Evolutionary conservation across 2,329 filamentous ascomycete species (phyloP).

Genomic region (Ramichloridium luteum): DNA sequence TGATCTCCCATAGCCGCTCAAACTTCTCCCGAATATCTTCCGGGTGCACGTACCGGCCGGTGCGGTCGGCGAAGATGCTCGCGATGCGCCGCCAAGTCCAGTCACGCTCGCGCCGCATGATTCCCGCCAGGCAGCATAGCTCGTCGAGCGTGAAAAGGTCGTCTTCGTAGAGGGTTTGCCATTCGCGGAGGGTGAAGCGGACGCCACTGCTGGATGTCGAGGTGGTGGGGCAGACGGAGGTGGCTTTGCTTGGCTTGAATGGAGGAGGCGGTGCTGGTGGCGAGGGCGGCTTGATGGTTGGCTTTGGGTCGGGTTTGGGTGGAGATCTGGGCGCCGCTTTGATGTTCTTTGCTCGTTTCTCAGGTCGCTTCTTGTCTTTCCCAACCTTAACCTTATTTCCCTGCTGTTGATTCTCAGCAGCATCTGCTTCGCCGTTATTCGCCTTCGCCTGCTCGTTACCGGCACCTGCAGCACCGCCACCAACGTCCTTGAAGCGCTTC

Average conservation of each 20-base stretch:
- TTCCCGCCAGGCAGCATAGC: constrained; percentile 30
- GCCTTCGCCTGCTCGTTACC: too few relatives aligned
- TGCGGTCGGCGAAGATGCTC: constrained; percentile 38
- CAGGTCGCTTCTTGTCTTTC: constrained; percentile 4
- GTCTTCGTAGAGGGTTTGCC: constrained; percentile 23
- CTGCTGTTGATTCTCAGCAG: too few relatives aligned
- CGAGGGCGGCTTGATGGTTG: too few relatives aligned
- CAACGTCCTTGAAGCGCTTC: constrained; percentile 27
- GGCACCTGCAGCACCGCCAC: constrained; percentile 5
- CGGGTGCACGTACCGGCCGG: constrained; percentile 33
- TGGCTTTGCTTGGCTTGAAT: constrained; percentile 8
- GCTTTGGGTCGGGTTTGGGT: too few relatives aligned
- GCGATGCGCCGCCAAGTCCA: constrained; percentile 37
- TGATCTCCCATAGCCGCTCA: constrained; percentile 15
- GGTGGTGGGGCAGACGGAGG: constrained; percentile 7
- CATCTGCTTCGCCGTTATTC: constrained; percentile 1
- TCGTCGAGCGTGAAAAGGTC: constrained; percentile 27
- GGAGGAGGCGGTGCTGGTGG: too few relatives aligned
- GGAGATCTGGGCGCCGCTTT: constrained; percentile 4
- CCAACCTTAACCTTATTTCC: too few relatives aligned
- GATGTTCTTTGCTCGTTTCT: constrained; percentile 12
- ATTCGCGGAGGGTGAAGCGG: constrained; percentile 21
- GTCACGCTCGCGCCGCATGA: constrained; percentile 23
- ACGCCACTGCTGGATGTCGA: constrained; percentile 11
- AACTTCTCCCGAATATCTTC: constrained; percentile 34